Percentiles rank a stretch among this genome's conserved stretches.
Evolutionary conservation across 345 rosid genomes (phyloP).

Genomic region (Abelmoschus esculentus): DNA sequence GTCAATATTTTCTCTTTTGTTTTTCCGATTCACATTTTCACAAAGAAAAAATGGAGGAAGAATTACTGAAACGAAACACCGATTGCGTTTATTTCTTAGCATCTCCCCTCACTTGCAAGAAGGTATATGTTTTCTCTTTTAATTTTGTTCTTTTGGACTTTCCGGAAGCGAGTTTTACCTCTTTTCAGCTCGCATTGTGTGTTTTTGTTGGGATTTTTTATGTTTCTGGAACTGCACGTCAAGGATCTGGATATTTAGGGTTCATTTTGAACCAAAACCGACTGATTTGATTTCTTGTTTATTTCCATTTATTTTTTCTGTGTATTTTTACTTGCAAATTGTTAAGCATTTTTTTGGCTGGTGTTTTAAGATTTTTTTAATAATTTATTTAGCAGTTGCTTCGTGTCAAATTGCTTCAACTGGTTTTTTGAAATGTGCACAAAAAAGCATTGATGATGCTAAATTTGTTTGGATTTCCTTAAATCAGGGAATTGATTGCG

Average conservation of each 20-base stretch:
- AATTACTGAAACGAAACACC: constrained; percentile 40
- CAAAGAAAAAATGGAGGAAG: constrained; percentile 37
- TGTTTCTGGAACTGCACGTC: constrained; percentile 1
- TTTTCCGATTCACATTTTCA: background rate
- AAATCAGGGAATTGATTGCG: constrained; percentile 51
- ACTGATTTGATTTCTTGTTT: no score
- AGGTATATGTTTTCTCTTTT: constrained; percentile 23
- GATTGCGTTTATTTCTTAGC: constrained; percentile 65
- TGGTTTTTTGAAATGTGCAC: background rate
- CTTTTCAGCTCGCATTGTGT: background rate
- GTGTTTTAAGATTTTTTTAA: no score
- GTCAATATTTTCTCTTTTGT: no score
- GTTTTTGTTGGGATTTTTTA: background rate
- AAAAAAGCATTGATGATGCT: background rate
- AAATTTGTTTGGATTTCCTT: no score
- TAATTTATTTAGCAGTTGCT: no score
- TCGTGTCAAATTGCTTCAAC: background rate
- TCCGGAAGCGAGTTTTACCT: background rate
- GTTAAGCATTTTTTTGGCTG: no score
- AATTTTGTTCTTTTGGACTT: background rate
- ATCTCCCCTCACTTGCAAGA: constrained; percentile 73
- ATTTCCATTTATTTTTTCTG: no score
- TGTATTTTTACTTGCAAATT: no score
- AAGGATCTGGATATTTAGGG: constrained; percentile 8
- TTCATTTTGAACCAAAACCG: background rate